Evolutionary conservation across 768 basidiomycete species (phyloP).

Genomic region (Rhizopogon roseolus): DNA sequence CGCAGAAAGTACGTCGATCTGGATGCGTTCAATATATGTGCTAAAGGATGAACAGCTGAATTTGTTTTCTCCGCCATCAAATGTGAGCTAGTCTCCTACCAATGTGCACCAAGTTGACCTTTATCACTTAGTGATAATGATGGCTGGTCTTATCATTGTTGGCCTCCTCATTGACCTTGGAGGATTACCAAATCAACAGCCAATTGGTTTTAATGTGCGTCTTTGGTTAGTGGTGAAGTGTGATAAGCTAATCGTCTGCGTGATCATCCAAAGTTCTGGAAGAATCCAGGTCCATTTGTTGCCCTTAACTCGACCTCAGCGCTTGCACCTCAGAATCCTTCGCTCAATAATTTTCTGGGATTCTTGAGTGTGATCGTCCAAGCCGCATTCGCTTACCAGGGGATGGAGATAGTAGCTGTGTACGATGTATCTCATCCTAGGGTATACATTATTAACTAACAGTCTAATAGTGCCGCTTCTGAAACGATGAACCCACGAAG

Average conservation of each 20-base stretch:
- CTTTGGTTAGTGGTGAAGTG: too few species aligned
- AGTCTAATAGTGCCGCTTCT: slow-evolving; percentile 52
- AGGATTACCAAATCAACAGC: slow-evolving; percentile 39
- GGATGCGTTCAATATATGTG: neutral
- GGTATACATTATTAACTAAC: neutral
- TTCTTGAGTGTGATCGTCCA: slow-evolving; percentile 48
- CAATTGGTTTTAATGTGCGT: slow-evolving; percentile 61
- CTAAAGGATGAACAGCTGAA: slow-evolving; percentile 39
- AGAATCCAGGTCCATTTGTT: slow-evolving; percentile 45
- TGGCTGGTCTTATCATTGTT: slow-evolving; percentile 53
- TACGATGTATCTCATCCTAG: slow-evolving; percentile 5
- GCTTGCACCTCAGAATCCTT: slow-evolving; percentile 2
- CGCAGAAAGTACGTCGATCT: slow-evolving; percentile 47
- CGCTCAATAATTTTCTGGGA: slow-evolving; percentile 14
- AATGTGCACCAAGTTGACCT: neutral
- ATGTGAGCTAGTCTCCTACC: slow-evolving; percentile 26
- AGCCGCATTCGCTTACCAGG: slow-evolving; percentile 53
- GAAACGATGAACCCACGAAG: slow-evolving; percentile 76
- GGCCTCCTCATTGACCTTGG: slow-evolving; percentile 76
- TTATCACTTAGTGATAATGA: slow-evolving; percentile 42
- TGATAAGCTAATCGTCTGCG: neutral
- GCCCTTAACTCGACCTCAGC: neutral
- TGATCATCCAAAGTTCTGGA: slow-evolving; percentile 34
- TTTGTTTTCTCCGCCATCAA: slow-evolving; percentile 66
- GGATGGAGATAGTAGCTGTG: slow-evolving; percentile 42